Evolutionary conservation across 306 rosid species (phyloP).

Genomic region (Prinsepia uniflora): DNA sequence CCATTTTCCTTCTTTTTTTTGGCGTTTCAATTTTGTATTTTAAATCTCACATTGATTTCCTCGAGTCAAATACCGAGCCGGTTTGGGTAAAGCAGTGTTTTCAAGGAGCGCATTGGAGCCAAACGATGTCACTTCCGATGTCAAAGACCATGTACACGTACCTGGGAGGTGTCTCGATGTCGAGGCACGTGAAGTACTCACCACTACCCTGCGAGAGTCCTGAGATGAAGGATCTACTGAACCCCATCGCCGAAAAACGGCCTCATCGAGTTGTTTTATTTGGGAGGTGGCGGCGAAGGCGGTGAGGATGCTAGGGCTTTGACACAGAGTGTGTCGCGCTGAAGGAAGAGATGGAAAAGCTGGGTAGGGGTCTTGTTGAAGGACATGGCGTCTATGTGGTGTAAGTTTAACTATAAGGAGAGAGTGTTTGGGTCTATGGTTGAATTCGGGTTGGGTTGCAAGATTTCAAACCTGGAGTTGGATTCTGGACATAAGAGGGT

Average conservation of each 20-base stretch:
- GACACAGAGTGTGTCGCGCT: conserved; percentile 60
- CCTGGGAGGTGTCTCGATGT: conserved; percentile 74
- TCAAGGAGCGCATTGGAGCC: conserved; percentile 92
- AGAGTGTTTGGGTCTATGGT: conserved; percentile 1
- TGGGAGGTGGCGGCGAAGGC: conserved; percentile 2
- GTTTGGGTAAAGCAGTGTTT: conserved; percentile 66
- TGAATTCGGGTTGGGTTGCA: conserved; percentile 24
- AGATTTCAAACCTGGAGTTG: conserved; percentile 21
- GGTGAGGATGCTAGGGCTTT: conserved; percentile 24
- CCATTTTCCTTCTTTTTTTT: too few species aligned
- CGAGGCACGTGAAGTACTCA: conserved; percentile 92
- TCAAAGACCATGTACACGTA: conserved; percentile 80
- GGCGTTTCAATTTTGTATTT: too few species aligned
- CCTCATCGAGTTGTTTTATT: conserved; percentile 13
- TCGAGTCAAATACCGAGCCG: conserved; percentile 74
- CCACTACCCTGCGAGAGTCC: conserved; percentile 89
- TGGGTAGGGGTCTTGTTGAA: conserved; percentile 49
- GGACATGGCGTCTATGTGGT: conserved; percentile 65
- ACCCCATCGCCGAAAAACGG: conserved; percentile 11
- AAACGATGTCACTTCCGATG: conserved; percentile 85
- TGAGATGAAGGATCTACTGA: conserved; percentile 77
- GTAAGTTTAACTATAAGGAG: conserved; percentile 36
- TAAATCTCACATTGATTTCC: conserved; percentile 31
- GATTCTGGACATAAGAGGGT: conserved; percentile 47
- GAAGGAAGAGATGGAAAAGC: conserved; percentile 62